Evolutionary conservation across 2,329 filamentous ascomycete genomes (phyloP).

Genomic region (Trichoderma semiorbis): DNA sequence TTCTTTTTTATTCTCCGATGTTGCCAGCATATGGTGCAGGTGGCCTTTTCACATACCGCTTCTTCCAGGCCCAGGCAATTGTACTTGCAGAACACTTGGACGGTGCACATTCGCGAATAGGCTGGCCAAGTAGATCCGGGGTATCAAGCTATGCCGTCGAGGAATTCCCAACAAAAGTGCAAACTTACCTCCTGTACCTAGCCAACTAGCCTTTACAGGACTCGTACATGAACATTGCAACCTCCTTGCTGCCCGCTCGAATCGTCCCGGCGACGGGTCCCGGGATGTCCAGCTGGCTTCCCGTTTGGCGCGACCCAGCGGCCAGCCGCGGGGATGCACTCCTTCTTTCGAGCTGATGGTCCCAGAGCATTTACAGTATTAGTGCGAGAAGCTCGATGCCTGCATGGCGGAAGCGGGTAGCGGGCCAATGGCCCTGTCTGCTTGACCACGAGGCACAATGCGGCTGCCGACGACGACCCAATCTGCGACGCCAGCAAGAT

Average conservation of each 20-base stretch:
- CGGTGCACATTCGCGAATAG: background rate
- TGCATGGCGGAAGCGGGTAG: conserved; percentile 15
- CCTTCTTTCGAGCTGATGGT: background rate
- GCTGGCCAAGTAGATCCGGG: background rate
- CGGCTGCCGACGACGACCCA: background rate
- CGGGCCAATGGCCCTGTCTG: conserved; percentile 9
- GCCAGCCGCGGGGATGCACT: conserved; percentile 11
- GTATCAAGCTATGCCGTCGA: background rate
- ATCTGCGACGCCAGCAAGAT: conserved; percentile 8
- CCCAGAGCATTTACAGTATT: too few relatives aligned
- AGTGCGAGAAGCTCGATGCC: background rate
- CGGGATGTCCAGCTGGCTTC: conserved; percentile 1
- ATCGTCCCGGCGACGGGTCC: conserved; percentile 13
- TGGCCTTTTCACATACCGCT: conserved; percentile 12
- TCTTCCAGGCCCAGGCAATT: background rate
- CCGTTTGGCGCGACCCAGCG: background rate
- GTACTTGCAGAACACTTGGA: conserved; percentile 1
- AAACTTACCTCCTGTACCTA: background rate
- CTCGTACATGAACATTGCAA: background rate
- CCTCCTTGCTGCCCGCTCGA: background rate
- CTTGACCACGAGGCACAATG: conserved; percentile 14
- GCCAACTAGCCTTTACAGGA: background rate
- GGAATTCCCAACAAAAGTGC: conserved; percentile 10
- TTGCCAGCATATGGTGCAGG: background rate
- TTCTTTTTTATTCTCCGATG: conserved; percentile 7